A percentile compares a stretch with the other conserved stretches of the same genome.
phyloP scores from a whole-genome alignment of 2,329 filamentous ascomycete genomes.

The Fusarium pininemorale region DNA sequence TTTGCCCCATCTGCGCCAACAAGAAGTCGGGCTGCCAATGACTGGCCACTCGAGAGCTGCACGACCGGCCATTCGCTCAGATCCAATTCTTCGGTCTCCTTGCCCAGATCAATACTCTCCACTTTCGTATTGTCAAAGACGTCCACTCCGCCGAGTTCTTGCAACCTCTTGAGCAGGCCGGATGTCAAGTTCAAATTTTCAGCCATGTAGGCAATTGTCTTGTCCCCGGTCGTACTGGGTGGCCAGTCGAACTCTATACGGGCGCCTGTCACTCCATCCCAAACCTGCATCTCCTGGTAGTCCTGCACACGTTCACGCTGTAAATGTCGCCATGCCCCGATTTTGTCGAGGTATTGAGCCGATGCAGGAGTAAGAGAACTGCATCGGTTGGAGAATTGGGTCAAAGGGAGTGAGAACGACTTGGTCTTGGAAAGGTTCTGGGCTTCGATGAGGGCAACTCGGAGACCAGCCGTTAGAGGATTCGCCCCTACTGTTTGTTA shows the following conservation, averaged over 20 bases:
- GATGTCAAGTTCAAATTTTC: constrained; percentile 92
- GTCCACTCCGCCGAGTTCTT: constrained; percentile 73
- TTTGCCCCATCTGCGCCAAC: constrained; percentile 96
- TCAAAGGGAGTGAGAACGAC: constrained; percentile 71
- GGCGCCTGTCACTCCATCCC: constrained; percentile 91
- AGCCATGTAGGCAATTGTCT: constrained; percentile 92
- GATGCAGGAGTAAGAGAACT: constrained; percentile 93
- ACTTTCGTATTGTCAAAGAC: constrained; percentile 82
- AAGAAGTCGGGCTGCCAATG: constrained; percentile 82
- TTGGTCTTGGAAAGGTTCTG: constrained; percentile 80
- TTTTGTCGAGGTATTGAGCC: constrained; percentile 80
- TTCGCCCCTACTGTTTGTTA: constrained; percentile 69
- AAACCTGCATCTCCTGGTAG: constrained; percentile 97
- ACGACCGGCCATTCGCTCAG: constrained; percentile 89
- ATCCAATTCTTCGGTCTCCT: constrained; percentile 74
- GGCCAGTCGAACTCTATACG: constrained; percentile 89
- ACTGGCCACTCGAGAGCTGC: constrained; percentile 71
- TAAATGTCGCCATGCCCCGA: constrained; percentile 87
- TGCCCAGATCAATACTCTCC: constrained; percentile 79
- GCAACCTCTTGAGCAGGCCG: constrained; percentile 76
- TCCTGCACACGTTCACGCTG: constrained; percentile 78
- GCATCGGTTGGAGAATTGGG: constrained; percentile 90
- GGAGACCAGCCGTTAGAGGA: constrained; percentile 77
- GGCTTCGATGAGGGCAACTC: constrained; percentile 88
- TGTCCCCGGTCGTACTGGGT: constrained; percentile 56